Base-by-base conservation (phyloP, 208 protist species). In the Leishmania mexicana region DNA sequence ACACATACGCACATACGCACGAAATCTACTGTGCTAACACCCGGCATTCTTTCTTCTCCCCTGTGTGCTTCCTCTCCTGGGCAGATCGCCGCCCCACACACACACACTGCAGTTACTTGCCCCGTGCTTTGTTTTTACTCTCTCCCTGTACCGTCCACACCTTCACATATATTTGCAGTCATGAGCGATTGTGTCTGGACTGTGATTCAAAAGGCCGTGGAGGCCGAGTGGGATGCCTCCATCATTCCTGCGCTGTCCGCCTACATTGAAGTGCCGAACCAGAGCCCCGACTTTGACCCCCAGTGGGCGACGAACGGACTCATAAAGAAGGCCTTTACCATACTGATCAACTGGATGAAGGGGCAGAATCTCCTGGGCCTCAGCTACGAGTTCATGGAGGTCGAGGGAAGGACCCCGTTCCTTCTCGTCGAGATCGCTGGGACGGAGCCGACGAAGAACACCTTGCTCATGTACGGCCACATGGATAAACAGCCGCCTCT, bases 401-500 rank as follows among this genome's bases (percentile, higher is more conserved):
- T 94, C 64, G 81, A 89, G 64, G 94, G 93, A 68, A 81, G 79
- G 38, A 98, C 96, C 17, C 96, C 96, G 21, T 95, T 99, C 65
- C 84, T 99, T 35, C 81, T 98, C 62, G 82, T 97, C 31, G 94
- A 98, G 71, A 89, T 98, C 76, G 85, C 80, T 15, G 92, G 85
- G 19, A 96, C 92, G 38, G 85, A 87, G 65, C 80, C 86, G 58
- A 94, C 86, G 5, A 80, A 80, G 38, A 88, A 92, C 71, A 96
- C 93, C 51, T 88, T 98, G 47, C 88, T 99, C 17, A 93, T 99
- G 83, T 99, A 99, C 88, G 98, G 98, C 45, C 98, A 99, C 84
- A 96, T 99, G 92, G 98, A 99, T 81, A 99, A 99, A 89, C 98
- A 99, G 93, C 98, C 98, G 35, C 98, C 98, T 45, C 83, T 99